phyloP scores from a whole-genome alignment of 768 basidiomycete genomes.

The Boletus subparvulus region DNA sequence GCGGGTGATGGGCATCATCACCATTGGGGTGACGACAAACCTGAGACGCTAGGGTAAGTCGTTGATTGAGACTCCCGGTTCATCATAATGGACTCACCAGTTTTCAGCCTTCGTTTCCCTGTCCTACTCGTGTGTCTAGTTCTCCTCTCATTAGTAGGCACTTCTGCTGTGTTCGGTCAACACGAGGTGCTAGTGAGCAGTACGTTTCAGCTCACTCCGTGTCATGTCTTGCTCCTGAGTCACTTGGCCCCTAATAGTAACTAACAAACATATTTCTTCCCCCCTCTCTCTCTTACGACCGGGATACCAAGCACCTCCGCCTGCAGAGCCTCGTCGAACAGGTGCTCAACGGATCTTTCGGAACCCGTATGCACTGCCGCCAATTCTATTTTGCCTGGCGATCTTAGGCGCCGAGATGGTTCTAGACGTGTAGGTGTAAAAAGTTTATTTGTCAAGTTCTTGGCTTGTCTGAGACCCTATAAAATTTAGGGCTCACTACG shows the following conservation, averaged over 20 bases:
- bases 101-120: constrained; percentile 64
- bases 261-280: constrained; percentile 62
- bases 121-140: constrained; percentile 53
- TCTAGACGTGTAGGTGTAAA: constrained; percentile 55
- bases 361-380: constrained; percentile 75
- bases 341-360: constrained; percentile 42
- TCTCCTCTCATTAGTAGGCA: constrained; percentile 55
- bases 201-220: constrained; percentile 34
- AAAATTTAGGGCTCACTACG: constrained; percentile 49
- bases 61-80: background rate
- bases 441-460: background rate
- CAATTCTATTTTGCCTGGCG: constrained; percentile 54
- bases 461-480: background rate
- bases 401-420: constrained; percentile 54
- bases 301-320: constrained; percentile 7
- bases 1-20: constrained; percentile 51
- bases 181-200: constrained; percentile 64
- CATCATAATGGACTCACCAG: background rate
- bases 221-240: constrained; percentile 3
- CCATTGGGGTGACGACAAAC: constrained; percentile 61
- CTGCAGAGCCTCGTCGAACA: constrained; percentile 4
- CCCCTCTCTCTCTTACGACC: constrained; percentile 45
- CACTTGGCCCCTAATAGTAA: constrained; percentile 39
- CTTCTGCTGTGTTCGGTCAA: constrained; percentile 59
- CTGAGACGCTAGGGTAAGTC: constrained; percentile 42